Evolutionary conservation across 352 stramenopile species (phyloP), one percentile per base, ranked within the genome.

Genomic region (Aphanomyces astaci): DNA sequence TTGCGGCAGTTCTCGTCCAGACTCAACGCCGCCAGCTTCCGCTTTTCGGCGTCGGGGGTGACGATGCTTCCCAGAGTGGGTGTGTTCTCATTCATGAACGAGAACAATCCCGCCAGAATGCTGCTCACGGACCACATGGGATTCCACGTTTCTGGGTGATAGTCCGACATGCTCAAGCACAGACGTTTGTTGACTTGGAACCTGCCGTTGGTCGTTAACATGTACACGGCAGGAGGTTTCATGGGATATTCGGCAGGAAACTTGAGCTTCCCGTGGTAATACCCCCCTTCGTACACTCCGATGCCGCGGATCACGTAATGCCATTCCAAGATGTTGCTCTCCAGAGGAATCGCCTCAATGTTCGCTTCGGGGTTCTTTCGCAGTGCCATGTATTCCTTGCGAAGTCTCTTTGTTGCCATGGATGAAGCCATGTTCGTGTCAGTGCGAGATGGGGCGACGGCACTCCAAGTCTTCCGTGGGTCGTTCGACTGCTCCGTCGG

Each of bases 71-170:
- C 92, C 17, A 95, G 77, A 17, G 92, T 97, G 27, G 89, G 76
- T 62, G 76, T 74, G 19, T 73, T 63, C n/a, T 71, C 75, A 13
- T 66, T 70, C 90, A 97, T 97, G 74, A 98, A 98, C 3, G 90
- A 98, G 71, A 97, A 96, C 15, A 98, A 75, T 0, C 95, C 95
- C 51, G 89, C 97, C 63, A 98, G 80, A 72, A 98, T 98, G 43
- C 93, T 98, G 66, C 81, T 93, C 33, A 98, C 90, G 33, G 82
- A 95, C 94, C 94, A 98, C 89, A 98, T 97, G 24, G 95, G 95
- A 76, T 98, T 98, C 95, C 95, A 98, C 15, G 86, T 96, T 75
- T 98, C 92, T 5, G 92, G 92, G 67, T 98, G 94, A 76, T 97
- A 98, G 75, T 98, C 94, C 53, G 85, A 96, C 93, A 98, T 98